Conservation (phyloP, 1,284 basidiomycete genomes). For the Rugosomyces carneus region DNA sequence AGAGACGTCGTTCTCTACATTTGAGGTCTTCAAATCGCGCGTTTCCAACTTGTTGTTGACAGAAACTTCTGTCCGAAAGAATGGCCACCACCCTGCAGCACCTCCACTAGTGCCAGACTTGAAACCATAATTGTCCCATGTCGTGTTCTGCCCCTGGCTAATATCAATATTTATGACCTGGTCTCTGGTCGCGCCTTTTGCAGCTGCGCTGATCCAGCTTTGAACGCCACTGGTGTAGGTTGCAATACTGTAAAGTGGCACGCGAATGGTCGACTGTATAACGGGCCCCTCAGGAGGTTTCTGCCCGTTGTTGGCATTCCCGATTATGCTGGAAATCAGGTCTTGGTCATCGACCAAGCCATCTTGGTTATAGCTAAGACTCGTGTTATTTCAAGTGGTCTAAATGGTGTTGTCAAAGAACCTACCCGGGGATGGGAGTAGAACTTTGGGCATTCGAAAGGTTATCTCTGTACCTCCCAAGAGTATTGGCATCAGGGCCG, state of each 20-base stretch:
- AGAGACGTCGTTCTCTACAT: background rate
- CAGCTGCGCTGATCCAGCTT: background rate
- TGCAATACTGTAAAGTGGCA: background rate
- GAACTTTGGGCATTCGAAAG: background rate
- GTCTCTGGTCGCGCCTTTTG: background rate
- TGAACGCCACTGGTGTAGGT: background rate
- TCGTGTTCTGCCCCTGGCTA: background rate
- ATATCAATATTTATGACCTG: background rate
- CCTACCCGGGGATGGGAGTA: background rate
- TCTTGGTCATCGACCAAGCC: background rate
- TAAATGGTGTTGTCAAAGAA: background rate
- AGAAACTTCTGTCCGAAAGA: background rate
- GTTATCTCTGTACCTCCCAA: background rate
- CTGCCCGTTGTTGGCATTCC: background rate
- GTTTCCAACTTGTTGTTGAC: background rate
- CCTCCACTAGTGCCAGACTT: background rate
- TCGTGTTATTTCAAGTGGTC: background rate
- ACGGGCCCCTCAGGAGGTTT: background rate
- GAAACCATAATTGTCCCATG: conserved; percentile 4
- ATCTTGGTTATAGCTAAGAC: conserved; percentile 1
- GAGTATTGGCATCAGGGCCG: background rate
- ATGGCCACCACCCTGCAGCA: conserved; percentile 2
- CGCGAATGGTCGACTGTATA: background rate
- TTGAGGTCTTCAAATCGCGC: conserved; percentile 1
- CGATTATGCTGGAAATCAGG: background rate